Evolutionary conservation across 2,329 filamentous ascomycete genomes (phyloP).

Genomic region (Hypoxylon sp.): DNA sequence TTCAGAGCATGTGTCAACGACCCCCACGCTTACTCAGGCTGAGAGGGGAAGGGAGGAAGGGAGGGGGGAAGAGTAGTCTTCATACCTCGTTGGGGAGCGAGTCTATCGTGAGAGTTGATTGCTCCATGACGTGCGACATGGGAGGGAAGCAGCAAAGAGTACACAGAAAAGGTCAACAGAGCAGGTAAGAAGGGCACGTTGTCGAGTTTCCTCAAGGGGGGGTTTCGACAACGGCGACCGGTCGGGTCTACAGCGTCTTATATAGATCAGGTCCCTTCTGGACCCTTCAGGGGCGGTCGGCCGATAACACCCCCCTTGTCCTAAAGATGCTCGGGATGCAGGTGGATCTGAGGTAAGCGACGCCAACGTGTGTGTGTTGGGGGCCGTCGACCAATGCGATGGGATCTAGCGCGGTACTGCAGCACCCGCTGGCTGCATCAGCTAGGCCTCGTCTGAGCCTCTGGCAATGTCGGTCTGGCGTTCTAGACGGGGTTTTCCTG

Average conservation of each 20-base stretch:
- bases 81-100: slow-evolving; percentile 49
- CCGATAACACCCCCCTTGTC: neutral
- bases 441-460: slow-evolving; percentile 2
- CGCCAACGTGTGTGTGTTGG: slow-evolving; percentile 4
- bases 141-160: slow-evolving; percentile 24
- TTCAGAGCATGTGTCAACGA: slow-evolving; percentile 39
- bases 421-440: slow-evolving; percentile 7
- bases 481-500: slow-evolving; percentile 15
- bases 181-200: slow-evolving; percentile 30
- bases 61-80: neutral
- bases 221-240: slow-evolving; percentile 2
- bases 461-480: slow-evolving; percentile 23
- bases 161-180: slow-evolving; percentile 26
- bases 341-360: slow-evolving; percentile 21
- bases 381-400: slow-evolving; percentile 10
- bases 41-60: too few relatives aligned
- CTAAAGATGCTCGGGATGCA: slow-evolving; percentile 11
- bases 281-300: neutral
- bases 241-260: slow-evolving; percentile 17
- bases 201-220: slow-evolving; percentile 16
- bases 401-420: neutral
- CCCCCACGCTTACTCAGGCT: neutral
- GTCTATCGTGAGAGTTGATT: slow-evolving; percentile 39
- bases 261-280: slow-evolving; percentile 25
- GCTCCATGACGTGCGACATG: slow-evolving; percentile 42